Conservation (phyloP, 2,329 filamentous ascomycete genomes). For the Clarireedia hainanense region DNA sequence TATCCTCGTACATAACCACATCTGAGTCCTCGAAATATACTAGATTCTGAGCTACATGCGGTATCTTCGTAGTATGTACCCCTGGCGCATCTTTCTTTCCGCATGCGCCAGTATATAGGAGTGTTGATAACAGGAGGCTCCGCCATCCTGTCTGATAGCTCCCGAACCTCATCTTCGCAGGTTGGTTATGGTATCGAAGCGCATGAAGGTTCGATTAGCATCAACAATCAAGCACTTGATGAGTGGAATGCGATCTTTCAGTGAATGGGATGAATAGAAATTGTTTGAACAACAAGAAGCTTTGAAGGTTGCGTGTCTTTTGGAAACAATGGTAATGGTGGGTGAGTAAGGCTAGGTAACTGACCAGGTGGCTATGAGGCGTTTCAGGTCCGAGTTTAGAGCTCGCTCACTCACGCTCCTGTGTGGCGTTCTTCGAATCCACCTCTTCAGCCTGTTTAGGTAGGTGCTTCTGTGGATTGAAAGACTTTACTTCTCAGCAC, state of each 20-base stretch:
- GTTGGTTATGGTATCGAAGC: slow-evolving; percentile 15
- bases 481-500: too few relatives aligned
- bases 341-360: not conserved
- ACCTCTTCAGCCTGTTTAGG: too few relatives aligned
- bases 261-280: not conserved
- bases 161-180: slow-evolving; percentile 29
- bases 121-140: slow-evolving; percentile 23
- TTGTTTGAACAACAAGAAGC: not conserved
- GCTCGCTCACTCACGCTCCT: too few relatives aligned
- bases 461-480: too few relatives aligned
- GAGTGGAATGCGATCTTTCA: not conserved
- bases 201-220: slow-evolving; percentile 25
- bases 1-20: slow-evolving; percentile 67
- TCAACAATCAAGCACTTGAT: slow-evolving; percentile 18
- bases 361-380: not conserved
- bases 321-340: slow-evolving; percentile 4
- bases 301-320: slow-evolving; percentile 8
- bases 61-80: slow-evolving; percentile 58
- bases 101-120: slow-evolving; percentile 21
- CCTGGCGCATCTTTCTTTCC: slow-evolving; percentile 43
- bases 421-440: too few relatives aligned
- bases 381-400: slow-evolving; percentile 4
- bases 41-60: slow-evolving; percentile 58
- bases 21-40: slow-evolving; percentile 92
- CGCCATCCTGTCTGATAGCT: slow-evolving; percentile 22